Evolutionary conservation across 441 rosid genomes (phyloP).

Genomic region (Corymbia citriodora): DNA sequence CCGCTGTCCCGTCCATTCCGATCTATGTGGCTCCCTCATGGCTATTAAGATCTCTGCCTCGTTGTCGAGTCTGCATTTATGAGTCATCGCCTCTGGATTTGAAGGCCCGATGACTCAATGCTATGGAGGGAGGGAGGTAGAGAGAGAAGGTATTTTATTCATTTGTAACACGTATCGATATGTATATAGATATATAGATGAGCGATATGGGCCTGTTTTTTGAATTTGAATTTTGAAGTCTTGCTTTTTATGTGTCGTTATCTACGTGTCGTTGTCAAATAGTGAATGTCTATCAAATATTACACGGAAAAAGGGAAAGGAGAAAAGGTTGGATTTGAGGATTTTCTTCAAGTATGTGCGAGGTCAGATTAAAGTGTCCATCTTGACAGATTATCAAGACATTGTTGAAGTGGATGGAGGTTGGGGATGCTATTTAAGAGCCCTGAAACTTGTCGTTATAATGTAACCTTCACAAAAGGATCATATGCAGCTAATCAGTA

Average conservation of each 20-base stretch:
- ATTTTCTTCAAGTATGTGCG: neutral
- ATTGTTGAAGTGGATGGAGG: accelerated
- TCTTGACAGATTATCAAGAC: neutral
- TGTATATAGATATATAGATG: neutral
- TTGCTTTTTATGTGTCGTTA: neutral
- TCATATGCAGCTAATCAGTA: accelerated
- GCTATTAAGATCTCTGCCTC: too few relatives aligned
- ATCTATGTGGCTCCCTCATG: too few relatives aligned
- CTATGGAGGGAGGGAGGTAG: neutral
- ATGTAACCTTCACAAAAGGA: neutral
- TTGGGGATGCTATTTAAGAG: accelerated
- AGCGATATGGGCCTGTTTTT: neutral
- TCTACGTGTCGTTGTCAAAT: accelerated
- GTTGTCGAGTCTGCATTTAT: too few relatives aligned
- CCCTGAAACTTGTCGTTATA: neutral
- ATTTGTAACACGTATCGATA: neutral
- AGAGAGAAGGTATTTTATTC: neutral
- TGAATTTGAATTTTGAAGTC: neutral
- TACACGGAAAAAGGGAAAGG: too few relatives aligned
- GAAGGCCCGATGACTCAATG: neutral
- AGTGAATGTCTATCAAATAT: neutral
- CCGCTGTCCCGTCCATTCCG: too few relatives aligned
- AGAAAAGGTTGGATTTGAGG: neutral
- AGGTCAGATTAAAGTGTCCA: accelerated
- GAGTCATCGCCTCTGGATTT: neutral